A percentile compares a stretch with the other conserved stretches of the same genome.
These are phyloP conservation scores for Scheffersomyces insectosa DNA, from an alignment of 1,139 yeast genomes.

Conservation along the genomic window DNA sequence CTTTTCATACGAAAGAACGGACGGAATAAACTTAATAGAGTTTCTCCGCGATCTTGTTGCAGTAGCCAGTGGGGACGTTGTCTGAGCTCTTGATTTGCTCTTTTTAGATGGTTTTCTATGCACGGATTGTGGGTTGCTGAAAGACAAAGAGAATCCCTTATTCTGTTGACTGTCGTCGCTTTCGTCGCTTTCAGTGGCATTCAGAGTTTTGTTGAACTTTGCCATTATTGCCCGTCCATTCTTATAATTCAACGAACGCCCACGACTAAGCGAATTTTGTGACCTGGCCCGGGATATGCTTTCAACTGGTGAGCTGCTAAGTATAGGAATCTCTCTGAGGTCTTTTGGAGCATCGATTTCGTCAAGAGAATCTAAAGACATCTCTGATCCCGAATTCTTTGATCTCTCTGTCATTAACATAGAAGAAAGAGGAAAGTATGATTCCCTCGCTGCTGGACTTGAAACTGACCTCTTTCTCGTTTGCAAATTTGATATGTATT, in stretches of 20 bases:
- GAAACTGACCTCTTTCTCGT: slow-evolving; percentile 23
- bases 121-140: slow-evolving; percentile 9
- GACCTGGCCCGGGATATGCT: slow-evolving; percentile 20
- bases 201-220: slow-evolving; percentile 26
- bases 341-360: not conserved
- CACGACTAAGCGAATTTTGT: slow-evolving; percentile 24
- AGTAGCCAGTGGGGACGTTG: slow-evolving; percentile 11
- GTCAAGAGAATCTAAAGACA: not conserved
- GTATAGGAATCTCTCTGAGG: not conserved
- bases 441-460: slow-evolving; percentile 24
- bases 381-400: not conserved
- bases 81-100: not conserved
- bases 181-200: slow-evolving; percentile 16
- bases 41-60: slow-evolving; percentile 23
- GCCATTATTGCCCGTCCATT: too few species aligned
- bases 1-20: slow-evolving; percentile 16
- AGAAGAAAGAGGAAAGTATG: slow-evolving; percentile 29
- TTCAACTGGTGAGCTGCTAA: not conserved
- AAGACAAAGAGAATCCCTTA: slow-evolving; percentile 26
- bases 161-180: slow-evolving; percentile 14
- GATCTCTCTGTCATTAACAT: too few species aligned
- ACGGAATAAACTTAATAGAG: slow-evolving; percentile 35
- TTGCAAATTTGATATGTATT: slow-evolving; percentile 10
- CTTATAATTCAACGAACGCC: slow-evolving; percentile 16
- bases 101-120: slow-evolving; percentile 1